Percentiles rank a stretch among this genome's conserved stretches.
Evolutionary conservation across 495 filamentous ascomycete species (phyloP).

Genomic region (Filosporella fistucella): DNA sequence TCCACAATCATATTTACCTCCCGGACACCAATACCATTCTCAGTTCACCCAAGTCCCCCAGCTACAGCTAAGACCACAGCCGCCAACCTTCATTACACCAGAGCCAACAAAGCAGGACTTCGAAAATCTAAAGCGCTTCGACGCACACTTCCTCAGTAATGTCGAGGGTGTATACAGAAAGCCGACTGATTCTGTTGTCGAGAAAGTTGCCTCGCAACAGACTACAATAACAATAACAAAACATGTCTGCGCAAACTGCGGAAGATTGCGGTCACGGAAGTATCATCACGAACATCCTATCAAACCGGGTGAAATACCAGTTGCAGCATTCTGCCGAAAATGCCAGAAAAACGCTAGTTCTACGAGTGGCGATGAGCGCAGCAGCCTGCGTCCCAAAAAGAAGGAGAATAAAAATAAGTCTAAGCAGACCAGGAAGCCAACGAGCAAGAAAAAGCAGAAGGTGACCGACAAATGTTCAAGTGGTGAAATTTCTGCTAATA

Average conservation of each 20-base stretch:
- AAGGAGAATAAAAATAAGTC: constrained; percentile 8
- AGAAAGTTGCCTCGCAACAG: neutral
- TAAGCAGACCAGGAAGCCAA: constrained; percentile 2
- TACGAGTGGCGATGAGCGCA: constrained; percentile 5
- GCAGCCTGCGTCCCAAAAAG: neutral
- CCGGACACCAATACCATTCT: neutral
- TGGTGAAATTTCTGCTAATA: neutral
- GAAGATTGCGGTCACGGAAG: constrained; percentile 20
- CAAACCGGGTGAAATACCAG: constrained; percentile 18
- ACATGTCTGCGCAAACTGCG: constrained; percentile 30
- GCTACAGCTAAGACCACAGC: neutral
- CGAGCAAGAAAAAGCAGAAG: constrained; percentile 1
- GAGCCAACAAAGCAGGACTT: constrained; percentile 8
- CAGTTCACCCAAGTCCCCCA: neutral
- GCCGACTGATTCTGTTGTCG: neutral
- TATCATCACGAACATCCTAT: constrained; percentile 27
- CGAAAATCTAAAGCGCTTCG: constrained; percentile 11
- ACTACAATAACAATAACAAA: constrained; percentile 19
- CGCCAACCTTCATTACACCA: neutral
- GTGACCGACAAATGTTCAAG: neutral
- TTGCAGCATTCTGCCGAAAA: constrained; percentile 24
- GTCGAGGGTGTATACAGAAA: neutral
- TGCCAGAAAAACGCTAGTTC: constrained; percentile 24
- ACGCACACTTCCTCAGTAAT: constrained; percentile 8
- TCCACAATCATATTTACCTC: neutral